phyloP scores from a whole-genome alignment of 225 moss, liverwort and hornwort genomes.

The Polytrichum formosum region DNA sequence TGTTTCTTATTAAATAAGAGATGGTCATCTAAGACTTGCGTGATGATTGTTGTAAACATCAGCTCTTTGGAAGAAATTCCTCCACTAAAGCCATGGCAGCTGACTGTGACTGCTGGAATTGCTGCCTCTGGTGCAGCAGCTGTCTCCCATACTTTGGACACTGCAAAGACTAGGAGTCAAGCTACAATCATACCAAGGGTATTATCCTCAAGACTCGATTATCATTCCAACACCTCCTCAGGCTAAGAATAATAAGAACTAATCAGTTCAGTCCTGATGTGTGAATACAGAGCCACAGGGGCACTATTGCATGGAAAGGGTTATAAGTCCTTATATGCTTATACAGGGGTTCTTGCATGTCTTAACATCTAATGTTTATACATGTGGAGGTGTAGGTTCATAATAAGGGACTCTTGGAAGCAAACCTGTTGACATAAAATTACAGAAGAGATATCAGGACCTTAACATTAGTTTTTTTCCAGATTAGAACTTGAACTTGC shows the following conservation, averaged over 20 bases:
- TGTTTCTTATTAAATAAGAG: neutral
- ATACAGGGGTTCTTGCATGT: too few relatives aligned
- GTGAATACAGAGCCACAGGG: too few relatives aligned
- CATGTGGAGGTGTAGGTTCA: too few relatives aligned
- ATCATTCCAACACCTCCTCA: neutral
- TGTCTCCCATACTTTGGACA: conserved; percentile 78
- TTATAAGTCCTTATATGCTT: too few relatives aligned
- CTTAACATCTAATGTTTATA: too few relatives aligned
- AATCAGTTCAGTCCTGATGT: too few relatives aligned
- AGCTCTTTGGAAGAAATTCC: conserved; percentile 79
- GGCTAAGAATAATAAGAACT: too few relatives aligned
- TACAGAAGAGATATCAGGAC: too few relatives aligned
- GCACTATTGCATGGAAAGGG: too few relatives aligned
- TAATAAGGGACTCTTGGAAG: too few relatives aligned
- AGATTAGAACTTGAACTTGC: conserved; percentile 4
- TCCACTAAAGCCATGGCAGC: conserved; percentile 68
- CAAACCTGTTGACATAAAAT: too few relatives aligned
- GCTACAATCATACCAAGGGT: conserved; percentile 89
- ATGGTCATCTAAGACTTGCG: conserved; percentile 1
- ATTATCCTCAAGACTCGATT: conserved; percentile 5
- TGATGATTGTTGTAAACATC: conserved; percentile 2
- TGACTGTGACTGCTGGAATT: conserved; percentile 76
- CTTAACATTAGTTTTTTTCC: neutral
- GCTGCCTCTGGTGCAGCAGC: conserved; percentile 83
- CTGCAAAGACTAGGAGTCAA: conserved; percentile 81